Percentiles rank a stretch among this genome's conserved stretches.
These are phyloP conservation scores for Pseudovirgaria hyperparasitica DNA, from an alignment of 2,329 filamentous ascomycete species.

Conservation along the genomic window DNA sequence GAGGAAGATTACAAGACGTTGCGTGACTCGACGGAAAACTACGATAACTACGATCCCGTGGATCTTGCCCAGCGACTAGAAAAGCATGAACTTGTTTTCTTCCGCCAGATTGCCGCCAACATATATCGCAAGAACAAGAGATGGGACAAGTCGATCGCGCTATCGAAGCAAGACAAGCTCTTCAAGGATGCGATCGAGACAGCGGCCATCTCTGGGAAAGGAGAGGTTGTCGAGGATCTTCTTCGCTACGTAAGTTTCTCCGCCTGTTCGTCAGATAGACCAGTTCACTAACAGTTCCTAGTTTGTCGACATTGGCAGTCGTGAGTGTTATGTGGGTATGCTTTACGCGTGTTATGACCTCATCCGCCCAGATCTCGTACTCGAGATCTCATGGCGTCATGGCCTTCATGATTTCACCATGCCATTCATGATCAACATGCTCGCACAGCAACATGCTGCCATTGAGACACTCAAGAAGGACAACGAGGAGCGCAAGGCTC, in stretches of 20 bases:
- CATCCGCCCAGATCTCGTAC: slow-evolving; percentile 79
- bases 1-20: slow-evolving; percentile 99
- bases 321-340: slow-evolving; percentile 99
- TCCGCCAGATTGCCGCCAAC: slow-evolving; percentile 93
- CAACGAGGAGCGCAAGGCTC: slow-evolving; percentile 80
- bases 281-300: slow-evolving; percentile 32
- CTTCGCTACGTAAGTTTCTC: slow-evolving; percentile 77
- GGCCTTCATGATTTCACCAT: slow-evolving; percentile 94
- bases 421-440: slow-evolving; percentile 99
- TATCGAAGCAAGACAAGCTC: slow-evolving; percentile 98
- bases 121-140: slow-evolving; percentile 99
- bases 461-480: slow-evolving; percentile 81
- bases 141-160: slow-evolving; percentile 96
- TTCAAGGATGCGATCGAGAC: slow-evolving; percentile 99
- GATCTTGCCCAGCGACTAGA: slow-evolving; percentile 85
- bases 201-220: slow-evolving; percentile 78
- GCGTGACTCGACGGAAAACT: slow-evolving; percentile 93
- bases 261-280: slow-evolving; percentile 1
- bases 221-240: slow-evolving; percentile 87
- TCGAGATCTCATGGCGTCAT: slow-evolving; percentile 95
- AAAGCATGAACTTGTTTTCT: slow-evolving; percentile 97
- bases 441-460: slow-evolving; percentile 79
- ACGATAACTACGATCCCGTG: slow-evolving; percentile 96
- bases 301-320: slow-evolving; percentile 98
- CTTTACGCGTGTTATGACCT: slow-evolving; percentile 97